Evolutionary conservation across 306 rosid species (phyloP).

Genomic region (Rosa lucieae): DNA sequence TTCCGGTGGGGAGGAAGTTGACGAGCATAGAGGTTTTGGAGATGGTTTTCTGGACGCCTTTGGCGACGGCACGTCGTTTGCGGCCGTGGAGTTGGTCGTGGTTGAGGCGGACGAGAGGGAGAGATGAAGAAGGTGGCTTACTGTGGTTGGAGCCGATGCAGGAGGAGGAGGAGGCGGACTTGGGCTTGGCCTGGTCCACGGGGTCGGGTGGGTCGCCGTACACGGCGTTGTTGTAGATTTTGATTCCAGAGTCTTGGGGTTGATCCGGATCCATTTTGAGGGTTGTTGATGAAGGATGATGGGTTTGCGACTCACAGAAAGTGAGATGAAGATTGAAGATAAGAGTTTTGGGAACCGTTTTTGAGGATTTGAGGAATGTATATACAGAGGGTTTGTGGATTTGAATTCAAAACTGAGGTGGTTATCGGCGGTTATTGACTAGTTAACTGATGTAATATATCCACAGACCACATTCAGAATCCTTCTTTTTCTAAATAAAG

Average conservation of each 20-base stretch:
- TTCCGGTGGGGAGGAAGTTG: conserved; percentile 81
- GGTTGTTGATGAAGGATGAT: neutral
- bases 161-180: neutral
- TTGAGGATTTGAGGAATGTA: neutral
- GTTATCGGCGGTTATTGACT: conserved; percentile 21
- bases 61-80: conserved; percentile 61
- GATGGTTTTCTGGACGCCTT: conserved; percentile 74
- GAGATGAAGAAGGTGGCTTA: conserved; percentile 8
- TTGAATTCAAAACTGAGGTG: conserved; percentile 12
- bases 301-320: neutral
- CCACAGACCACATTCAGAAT: neutral
- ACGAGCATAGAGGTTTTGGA: conserved; percentile 66
- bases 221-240: conserved; percentile 48
- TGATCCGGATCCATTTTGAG: conserved; percentile 14
- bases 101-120: conserved; percentile 10
- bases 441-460: neutral
- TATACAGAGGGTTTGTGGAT: neutral
- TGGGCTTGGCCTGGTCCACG: conserved; percentile 5
- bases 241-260: conserved; percentile 39
- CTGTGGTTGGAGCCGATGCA: conserved; percentile 11
- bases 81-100: conserved; percentile 19
- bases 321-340: neutral
- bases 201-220: conserved; percentile 10
- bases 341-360: neutral
- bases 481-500: no score